These are phyloP conservation scores for Mycena metata DNA, from an alignment of 768 basidiomycete genomes.

Conservation along the genomic window DNA sequence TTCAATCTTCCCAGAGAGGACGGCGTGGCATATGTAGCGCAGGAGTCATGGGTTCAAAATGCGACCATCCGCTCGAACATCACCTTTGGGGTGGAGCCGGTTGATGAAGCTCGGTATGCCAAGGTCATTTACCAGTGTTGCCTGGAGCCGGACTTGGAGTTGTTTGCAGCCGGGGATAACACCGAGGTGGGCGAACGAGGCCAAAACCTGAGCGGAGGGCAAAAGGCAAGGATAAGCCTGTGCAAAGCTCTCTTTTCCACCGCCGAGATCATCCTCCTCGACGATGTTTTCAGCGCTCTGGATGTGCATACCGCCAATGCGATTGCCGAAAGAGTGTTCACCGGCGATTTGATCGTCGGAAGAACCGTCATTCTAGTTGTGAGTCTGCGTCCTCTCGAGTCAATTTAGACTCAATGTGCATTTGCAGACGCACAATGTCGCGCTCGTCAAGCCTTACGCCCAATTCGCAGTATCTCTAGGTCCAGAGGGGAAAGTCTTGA, in stretches of 20 bases:
- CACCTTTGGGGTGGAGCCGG: constrained; percentile 69
- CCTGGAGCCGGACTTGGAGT: constrained; percentile 63
- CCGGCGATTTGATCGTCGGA: constrained; percentile 81
- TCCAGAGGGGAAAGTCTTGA: constrained; percentile 63
- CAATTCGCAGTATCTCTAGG: constrained; percentile 59
- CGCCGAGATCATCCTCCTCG: constrained; percentile 74
- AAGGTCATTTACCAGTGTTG: constrained; percentile 82
- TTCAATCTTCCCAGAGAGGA: constrained; percentile 77
- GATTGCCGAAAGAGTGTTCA: constrained; percentile 68
- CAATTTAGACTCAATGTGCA: background rate
- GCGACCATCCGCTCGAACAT: constrained; percentile 88
- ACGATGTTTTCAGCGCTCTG: constrained; percentile 77
- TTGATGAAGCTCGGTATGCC: constrained; percentile 84
- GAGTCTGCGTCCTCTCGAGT: constrained; percentile 35
- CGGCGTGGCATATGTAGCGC: constrained; percentile 85
- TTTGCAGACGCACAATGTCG: constrained; percentile 57
- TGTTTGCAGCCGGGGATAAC: constrained; percentile 58
- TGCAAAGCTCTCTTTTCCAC: constrained; percentile 61
- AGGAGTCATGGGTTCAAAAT: constrained; percentile 89
- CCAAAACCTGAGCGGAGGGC: constrained; percentile 53
- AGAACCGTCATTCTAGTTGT: constrained; percentile 89
- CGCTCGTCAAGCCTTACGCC: constrained; percentile 15
- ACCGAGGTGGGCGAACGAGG: constrained; percentile 11
- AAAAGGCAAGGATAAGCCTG: constrained; percentile 60
- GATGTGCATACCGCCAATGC: constrained; percentile 45